A percentile compares a stretch with the other conserved stretches of the same genome.
Conservation (phyloP, 176 grass and related monocot species). For the Phyllostachys edulis region DNA sequence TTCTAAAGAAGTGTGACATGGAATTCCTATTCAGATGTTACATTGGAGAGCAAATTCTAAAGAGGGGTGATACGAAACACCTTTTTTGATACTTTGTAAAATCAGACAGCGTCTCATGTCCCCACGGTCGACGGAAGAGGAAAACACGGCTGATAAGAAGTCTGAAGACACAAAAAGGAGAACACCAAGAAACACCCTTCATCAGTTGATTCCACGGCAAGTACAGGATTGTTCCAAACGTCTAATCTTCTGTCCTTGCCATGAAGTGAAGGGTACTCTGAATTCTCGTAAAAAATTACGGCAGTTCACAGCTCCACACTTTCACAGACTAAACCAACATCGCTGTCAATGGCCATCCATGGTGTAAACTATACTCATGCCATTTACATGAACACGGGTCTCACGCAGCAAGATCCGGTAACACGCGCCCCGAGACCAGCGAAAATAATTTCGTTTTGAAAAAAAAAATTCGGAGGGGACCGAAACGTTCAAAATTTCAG, state of each 20-base stretch:
- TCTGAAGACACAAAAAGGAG: constrained; percentile 12
- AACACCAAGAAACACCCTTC: constrained; percentile 11
- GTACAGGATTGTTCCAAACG: background rate
- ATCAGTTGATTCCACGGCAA: constrained; percentile 47
- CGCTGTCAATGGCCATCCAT: background rate
- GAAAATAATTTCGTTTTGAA: too few species aligned
- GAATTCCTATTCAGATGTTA: background rate
- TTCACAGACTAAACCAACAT: background rate
- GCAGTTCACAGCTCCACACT: constrained; percentile 11
- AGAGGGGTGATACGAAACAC: background rate
- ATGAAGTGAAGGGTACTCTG: constrained; percentile 38
- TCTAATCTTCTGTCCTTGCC: constrained; percentile 26
- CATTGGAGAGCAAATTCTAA: background rate
- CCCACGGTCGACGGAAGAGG: background rate
- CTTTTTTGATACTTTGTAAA: background rate
- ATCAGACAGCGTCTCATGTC: background rate
- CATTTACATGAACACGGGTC: background rate
- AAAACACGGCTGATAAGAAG: background rate
- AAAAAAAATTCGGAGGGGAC: too few species aligned
- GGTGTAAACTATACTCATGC: constrained; percentile 21
- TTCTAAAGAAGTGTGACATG: background rate
- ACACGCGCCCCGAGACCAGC: background rate
- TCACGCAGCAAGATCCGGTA: constrained; percentile 30
- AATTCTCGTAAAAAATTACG: constrained; percentile 8
- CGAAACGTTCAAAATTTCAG: too few species aligned